A percentile compares a stretch with the other conserved stretches of the same genome.
phyloP scores from a whole-genome alignment of 1,284 basidiomycete genomes.

The Psilocybe mexicana region DNA sequence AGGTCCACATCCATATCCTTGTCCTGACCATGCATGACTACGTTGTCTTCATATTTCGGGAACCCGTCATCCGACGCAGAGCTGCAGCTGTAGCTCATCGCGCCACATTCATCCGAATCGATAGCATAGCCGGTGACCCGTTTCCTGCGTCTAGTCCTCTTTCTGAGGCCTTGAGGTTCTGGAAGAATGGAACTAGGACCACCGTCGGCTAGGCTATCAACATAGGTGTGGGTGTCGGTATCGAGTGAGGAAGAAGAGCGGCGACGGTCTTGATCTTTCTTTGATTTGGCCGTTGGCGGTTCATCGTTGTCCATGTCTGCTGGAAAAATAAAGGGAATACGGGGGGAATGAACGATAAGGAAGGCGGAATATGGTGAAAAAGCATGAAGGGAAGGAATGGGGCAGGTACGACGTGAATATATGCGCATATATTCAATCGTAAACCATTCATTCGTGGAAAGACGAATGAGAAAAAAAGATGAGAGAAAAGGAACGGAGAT shows the following conservation, averaged over 20 bases:
- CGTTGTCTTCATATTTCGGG: constrained; percentile 22
- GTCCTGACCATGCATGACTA: not conserved
- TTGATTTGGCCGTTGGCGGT: too few species aligned
- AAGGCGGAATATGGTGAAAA: too few species aligned
- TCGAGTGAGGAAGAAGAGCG: not conserved
- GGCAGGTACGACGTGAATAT: too few species aligned
- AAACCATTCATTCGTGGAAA: too few species aligned
- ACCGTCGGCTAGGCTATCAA: not conserved
- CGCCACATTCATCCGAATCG: not conserved
- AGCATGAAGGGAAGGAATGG: too few species aligned
- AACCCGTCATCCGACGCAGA: constrained; percentile 8
- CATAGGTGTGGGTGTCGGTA: not conserved
- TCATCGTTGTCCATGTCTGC: not conserved
- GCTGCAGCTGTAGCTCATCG: not conserved
- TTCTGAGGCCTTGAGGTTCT: not conserved
- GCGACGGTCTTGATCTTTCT: too few species aligned
- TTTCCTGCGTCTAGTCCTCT: not conserved
- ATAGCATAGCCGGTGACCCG: not conserved
- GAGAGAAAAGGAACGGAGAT: too few species aligned
- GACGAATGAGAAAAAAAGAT: too few species aligned
- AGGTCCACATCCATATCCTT: constrained; percentile 1
- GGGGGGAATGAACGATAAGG: not conserved
- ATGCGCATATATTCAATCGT: too few species aligned
- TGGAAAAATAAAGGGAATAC: not conserved
- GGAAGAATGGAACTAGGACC: not conserved